These are phyloP conservation scores for Fonsecaea nubica DNA, from an alignment of 2,329 filamentous ascomycete genomes.

Conservation along the genomic window DNA sequence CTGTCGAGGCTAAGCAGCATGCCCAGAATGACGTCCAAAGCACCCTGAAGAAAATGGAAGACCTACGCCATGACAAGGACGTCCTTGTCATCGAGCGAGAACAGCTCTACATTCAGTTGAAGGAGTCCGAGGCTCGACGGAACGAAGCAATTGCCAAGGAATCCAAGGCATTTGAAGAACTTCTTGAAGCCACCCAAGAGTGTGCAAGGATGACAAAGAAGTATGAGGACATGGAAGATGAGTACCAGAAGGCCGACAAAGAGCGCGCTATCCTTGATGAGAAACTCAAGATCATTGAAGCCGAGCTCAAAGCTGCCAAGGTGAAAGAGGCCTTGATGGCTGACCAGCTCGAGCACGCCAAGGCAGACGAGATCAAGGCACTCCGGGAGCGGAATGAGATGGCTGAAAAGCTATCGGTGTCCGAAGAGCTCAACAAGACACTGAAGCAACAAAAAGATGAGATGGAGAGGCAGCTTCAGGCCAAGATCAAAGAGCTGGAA, in stretches of 20 bases:
- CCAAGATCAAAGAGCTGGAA: not conserved
- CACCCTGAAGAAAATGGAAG: not conserved
- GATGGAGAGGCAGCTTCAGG: not conserved
- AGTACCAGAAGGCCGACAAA: constrained; percentile 1
- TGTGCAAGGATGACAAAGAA: not conserved
- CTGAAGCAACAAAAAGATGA: constrained; percentile 1
- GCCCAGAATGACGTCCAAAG: not conserved
- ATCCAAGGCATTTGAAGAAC: constrained; percentile 5
- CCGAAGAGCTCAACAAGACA: not conserved
- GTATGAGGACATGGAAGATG: not conserved
- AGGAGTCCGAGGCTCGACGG: not conserved
- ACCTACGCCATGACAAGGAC: not conserved
- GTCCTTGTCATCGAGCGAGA: not conserved
- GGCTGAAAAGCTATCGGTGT: not conserved
- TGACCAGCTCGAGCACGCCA: constrained; percentile 1
- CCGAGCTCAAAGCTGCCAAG: not conserved
- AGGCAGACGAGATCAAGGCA: not conserved
- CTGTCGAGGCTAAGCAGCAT: not conserved
- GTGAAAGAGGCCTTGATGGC: not conserved
- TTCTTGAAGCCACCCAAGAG: not conserved
- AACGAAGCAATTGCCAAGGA: constrained; percentile 3
- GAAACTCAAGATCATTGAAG: not conserved
- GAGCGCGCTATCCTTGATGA: not conserved
- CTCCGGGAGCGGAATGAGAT: not conserved
- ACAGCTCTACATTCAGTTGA: constrained; percentile 2